Base-by-base conservation (phyloP, 2,329 filamentous ascomycete species). In the Aspergillus thermomutatus region DNA sequence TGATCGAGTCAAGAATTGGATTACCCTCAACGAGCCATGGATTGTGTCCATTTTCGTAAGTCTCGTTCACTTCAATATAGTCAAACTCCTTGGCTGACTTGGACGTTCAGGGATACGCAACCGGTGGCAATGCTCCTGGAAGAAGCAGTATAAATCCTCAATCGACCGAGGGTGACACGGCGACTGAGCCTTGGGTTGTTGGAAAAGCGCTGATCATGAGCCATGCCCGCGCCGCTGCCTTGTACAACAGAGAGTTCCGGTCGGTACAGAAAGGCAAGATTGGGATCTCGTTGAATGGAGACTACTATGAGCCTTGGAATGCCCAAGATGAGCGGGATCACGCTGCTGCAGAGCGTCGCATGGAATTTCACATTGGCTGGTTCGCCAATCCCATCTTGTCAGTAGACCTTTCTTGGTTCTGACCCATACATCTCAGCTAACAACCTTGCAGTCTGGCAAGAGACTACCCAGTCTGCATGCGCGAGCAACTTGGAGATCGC, bases 1-100 rank as follows among this genome's bases (percentile, higher is more conserved):
- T 25, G 62, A 68, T 34, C 57, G 64, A 11, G 67, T 74, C 0
- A 66, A 66, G 17, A 55, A 69, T 9, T 73, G 69, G 69, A 66
- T 69, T 46, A 71, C 67, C 0, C 68, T 69, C 61, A 73, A 73
- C 45, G 71, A 73, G 55, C 69, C 70, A 19, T 45, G 41, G 41
- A 45, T 45, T 23, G 41, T 45, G 19, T 45, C 41, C 41, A 45
- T 45, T 23, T 45, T 45, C 21, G 41, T 45, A 14, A 45, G 41
- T 23, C 19, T 37, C 14, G 14, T 7, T 37, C 14, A 37, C 31
- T 37, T 37, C 41, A 23, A 23, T 9, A 14, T 34, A 34, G 28
- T 45, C 41, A 4, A 41, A 10, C 21, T 4, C 4, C 9, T 21
- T 23, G 10, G 21, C 41, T 45, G 21, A 45, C 8, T 21, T 5